Conservation (phyloP, 345 rosid species). For the Salix viminalis region DNA sequence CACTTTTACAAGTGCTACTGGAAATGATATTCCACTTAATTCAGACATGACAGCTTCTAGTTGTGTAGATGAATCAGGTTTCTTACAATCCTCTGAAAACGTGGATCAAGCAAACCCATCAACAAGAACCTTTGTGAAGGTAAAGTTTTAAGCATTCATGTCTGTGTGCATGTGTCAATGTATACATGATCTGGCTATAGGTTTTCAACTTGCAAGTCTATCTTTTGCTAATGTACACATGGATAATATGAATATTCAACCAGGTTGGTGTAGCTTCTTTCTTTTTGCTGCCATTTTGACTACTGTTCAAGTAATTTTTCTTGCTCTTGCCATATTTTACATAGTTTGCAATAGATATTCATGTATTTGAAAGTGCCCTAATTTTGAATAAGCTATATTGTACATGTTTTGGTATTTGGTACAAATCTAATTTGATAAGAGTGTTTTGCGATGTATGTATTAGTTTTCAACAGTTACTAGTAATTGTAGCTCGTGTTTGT, state of each 20-base stretch:
- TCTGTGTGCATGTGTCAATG: neutral
- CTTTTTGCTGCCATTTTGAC: neutral
- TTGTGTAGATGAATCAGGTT: slow-evolving; percentile 49
- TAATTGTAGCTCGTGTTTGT: neutral
- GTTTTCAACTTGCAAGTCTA: neutral
- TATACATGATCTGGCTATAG: neutral
- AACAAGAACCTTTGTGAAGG: slow-evolving; percentile 50
- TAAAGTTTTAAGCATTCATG: neutral
- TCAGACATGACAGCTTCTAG: slow-evolving; percentile 49
- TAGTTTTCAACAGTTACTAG: neutral
- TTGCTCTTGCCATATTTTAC: neutral
- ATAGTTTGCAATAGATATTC: neutral
- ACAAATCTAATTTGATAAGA: neutral
- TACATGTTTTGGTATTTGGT: neutral
- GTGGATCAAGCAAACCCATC: slow-evolving; percentile 46
- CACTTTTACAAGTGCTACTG: slow-evolving; percentile 29
- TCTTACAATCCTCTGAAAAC: slow-evolving; percentile 46
- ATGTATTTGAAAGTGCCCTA: neutral
- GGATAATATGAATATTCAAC: neutral
- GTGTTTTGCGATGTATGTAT: neutral
- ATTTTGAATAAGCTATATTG: neutral
- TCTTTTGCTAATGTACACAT: neutral
- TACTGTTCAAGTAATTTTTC: neutral
- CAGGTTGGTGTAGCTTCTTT: neutral
- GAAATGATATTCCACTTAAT: slow-evolving; percentile 35